A percentile compares a stretch with the other conserved stretches of the same genome.
Conservation (phyloP, 2,329 filamentous ascomycete species). For the Calonectria hawksworthii region DNA sequence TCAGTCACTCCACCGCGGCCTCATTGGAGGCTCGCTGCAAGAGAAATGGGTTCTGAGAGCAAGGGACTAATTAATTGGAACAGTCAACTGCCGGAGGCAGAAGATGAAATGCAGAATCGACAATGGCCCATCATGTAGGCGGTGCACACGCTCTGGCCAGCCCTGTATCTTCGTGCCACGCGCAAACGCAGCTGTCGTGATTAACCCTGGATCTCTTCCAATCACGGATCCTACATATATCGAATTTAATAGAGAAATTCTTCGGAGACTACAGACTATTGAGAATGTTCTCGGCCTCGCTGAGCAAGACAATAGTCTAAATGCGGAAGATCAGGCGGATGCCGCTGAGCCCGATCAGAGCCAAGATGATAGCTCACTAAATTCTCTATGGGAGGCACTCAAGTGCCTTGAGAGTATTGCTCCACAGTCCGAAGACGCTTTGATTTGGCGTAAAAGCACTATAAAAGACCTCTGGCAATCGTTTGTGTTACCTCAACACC, state of each 20-base stretch:
- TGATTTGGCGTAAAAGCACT: slow-evolving; percentile 11
- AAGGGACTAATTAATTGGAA: neutral
- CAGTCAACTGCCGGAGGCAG: slow-evolving; percentile 23
- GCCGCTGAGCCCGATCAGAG: neutral
- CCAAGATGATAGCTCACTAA: neutral
- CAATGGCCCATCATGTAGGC: slow-evolving; percentile 12
- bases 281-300: slow-evolving; percentile 13
- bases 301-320: neutral
- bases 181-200: slow-evolving; percentile 10
- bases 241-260: slow-evolving; percentile 16
- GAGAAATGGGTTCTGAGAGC: neutral
- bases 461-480: slow-evolving; percentile 17
- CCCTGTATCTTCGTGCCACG: slow-evolving; percentile 18
- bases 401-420: neutral
- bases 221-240: slow-evolving; percentile 12
- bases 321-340: neutral
- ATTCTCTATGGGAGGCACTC: slow-evolving; percentile 10
- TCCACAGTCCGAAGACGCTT: neutral
- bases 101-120: slow-evolving; percentile 28
- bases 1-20: neutral
- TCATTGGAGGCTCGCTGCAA: neutral
- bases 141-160: slow-evolving; percentile 12
- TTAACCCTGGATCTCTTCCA: neutral
- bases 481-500: neutral
- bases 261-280: slow-evolving; percentile 11